Evolutionary conservation across 2,329 filamentous ascomycete genomes (phyloP).

Genomic region (Apiospora rasikravindrae): DNA sequence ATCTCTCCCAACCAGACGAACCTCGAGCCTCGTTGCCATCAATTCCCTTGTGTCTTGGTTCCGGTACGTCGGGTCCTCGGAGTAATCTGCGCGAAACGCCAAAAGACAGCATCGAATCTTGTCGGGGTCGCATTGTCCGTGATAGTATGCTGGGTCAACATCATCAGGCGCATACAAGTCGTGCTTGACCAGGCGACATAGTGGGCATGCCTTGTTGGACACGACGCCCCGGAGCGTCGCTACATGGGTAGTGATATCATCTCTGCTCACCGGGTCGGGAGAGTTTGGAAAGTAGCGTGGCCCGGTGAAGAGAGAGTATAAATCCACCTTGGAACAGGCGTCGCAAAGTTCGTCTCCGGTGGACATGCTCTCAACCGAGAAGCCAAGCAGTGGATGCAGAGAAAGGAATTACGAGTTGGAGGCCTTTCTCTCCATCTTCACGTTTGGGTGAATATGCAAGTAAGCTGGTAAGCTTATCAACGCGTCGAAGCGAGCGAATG

Average conservation of each 20-base stretch:
- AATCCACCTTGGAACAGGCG: background rate
- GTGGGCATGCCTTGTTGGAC: slow-evolving; percentile 2
- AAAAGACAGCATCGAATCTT: background rate
- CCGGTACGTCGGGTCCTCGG: background rate
- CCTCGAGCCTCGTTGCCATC: background rate
- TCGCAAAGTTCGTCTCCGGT: background rate
- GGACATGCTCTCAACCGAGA: background rate
- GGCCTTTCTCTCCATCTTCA: background rate
- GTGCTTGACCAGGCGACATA: slow-evolving; percentile 17
- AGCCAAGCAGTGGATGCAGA: background rate
- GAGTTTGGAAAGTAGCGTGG: background rate
- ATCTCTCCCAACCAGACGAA: background rate
- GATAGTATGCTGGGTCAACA: background rate
- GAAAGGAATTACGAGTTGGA: background rate
- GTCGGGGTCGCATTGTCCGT: background rate
- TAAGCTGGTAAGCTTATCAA: background rate
- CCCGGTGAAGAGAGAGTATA: background rate
- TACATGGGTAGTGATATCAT: background rate
- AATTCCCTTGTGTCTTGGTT: background rate
- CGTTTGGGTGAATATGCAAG: background rate
- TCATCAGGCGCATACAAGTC: background rate
- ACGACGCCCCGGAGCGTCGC: background rate
- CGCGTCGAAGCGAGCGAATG: background rate
- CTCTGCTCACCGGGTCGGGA: background rate
- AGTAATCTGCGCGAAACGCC: background rate